Conservation (phyloP, 108 stramenopile species). For the Cyclotella sp. region DNA sequence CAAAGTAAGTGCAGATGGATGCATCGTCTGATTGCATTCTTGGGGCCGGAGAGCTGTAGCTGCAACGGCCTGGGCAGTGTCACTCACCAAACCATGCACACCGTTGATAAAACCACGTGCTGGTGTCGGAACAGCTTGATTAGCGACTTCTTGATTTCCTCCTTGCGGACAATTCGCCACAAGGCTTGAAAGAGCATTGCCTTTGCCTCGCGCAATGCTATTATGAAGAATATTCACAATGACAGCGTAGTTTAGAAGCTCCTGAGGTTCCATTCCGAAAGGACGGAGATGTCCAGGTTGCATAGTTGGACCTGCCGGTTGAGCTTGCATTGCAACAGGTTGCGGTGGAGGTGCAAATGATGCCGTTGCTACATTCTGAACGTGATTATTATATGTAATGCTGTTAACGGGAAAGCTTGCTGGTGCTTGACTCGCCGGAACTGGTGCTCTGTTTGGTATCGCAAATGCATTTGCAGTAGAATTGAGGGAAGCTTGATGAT, state of each 20-base stretch:
- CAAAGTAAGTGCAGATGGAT: not conserved
- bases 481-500: not conserved
- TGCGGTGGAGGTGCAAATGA: not conserved
- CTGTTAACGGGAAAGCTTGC: not conserved
- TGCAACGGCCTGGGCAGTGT: not conserved
- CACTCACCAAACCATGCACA: not conserved
- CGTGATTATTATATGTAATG: not conserved
- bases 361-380: not conserved
- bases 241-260: slow-evolving; percentile 23
- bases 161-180: not conserved
- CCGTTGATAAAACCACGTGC: not conserved
- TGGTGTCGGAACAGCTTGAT: not conserved
- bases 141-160: not conserved
- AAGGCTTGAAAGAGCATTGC: slow-evolving; percentile 1
- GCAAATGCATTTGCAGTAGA: not conserved
- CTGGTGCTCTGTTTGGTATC: not conserved
- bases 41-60: not conserved
- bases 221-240: slow-evolving; percentile 34
- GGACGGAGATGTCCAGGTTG: slow-evolving; percentile 1
- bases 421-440: not conserved
- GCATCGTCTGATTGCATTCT: slow-evolving; percentile 1
- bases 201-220: slow-evolving; percentile 20
- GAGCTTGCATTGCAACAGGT: not conserved
- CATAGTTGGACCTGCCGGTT: not conserved
- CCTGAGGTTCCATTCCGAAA: slow-evolving; percentile 28